Evolutionary conservation across 1,284 basidiomycete species (phyloP).

Genomic region (Rhodotorula sp.): DNA sequence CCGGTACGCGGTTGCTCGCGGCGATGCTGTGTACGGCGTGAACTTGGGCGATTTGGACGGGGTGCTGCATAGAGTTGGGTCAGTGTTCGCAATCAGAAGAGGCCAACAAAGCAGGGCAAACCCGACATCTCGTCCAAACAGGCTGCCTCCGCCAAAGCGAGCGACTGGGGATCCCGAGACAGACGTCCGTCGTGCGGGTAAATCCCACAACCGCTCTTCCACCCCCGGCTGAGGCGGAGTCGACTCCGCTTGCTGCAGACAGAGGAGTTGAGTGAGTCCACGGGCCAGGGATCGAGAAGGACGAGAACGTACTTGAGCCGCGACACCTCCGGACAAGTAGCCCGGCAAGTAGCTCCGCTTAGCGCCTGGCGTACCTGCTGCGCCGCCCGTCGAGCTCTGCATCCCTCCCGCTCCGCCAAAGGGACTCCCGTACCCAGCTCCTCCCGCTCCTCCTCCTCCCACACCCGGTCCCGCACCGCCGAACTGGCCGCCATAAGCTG

Average conservation of each 20-base stretch:
- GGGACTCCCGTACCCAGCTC: conserved; percentile 10
- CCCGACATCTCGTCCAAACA: conserved; percentile 20
- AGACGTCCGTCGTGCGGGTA: conserved; percentile 24
- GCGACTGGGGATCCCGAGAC: conserved; percentile 31
- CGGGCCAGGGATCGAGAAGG: background rate
- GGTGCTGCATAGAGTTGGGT: conserved; percentile 5
- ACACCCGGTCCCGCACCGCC: conserved; percentile 1
- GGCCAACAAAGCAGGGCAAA: background rate
- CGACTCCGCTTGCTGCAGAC: conserved; percentile 24
- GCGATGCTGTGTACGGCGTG: conserved; percentile 29
- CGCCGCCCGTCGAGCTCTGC: conserved; percentile 5
- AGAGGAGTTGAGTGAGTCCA: background rate
- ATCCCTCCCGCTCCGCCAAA: conserved; percentile 1
- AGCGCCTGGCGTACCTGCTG: background rate
- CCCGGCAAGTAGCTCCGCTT: conserved; percentile 37
- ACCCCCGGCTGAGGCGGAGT: conserved; percentile 19
- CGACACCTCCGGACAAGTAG: conserved; percentile 29
- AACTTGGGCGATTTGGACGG: conserved; percentile 42
- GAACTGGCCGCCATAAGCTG: conserved; percentile 9
- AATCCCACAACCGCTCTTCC: conserved; percentile 33
- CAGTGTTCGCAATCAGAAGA: background rate
- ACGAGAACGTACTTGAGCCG: conserved; percentile 25
- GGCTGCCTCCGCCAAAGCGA: conserved; percentile 23
- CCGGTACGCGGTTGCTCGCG: conserved; percentile 22
- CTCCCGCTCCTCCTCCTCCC: conserved; percentile 1